phyloP scores from a whole-genome alignment of 2,329 filamentous ascomycete genomes.

The Xylaria sp. region DNA sequence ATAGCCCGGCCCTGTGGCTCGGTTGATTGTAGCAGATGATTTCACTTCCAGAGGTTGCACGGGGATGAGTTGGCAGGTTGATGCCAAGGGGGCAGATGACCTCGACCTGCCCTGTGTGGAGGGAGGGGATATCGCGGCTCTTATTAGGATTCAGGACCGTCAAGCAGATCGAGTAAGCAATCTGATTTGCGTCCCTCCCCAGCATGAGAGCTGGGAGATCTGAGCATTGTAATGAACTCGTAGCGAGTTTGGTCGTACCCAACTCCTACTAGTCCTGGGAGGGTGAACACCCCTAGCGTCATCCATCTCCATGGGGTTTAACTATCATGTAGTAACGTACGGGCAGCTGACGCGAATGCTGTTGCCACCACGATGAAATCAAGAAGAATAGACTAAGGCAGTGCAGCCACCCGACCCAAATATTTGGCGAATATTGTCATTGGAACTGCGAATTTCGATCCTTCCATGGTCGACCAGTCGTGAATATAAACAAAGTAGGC shows the following conservation, averaged over 20 bases:
- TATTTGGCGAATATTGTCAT: slow-evolving; percentile 5
- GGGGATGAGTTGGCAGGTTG: slow-evolving; percentile 35
- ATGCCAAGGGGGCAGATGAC: slow-evolving; percentile 34
- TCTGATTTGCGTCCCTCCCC: slow-evolving; percentile 14
- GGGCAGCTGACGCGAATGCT: slow-evolving; percentile 15
- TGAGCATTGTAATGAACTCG: slow-evolving; percentile 20
- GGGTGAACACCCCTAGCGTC: slow-evolving; percentile 17
- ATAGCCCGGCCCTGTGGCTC: slow-evolving; percentile 36
- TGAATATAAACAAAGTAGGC: neutral
- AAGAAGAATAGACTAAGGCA: slow-evolving; percentile 11
- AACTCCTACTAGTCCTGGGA: slow-evolving; percentile 14
- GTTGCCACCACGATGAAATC: slow-evolving; percentile 7
- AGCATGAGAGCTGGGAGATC: slow-evolving; percentile 9
- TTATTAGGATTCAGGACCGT: slow-evolving; percentile 10
- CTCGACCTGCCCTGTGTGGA: slow-evolving; percentile 23
- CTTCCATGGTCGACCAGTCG: neutral
- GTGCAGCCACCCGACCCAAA: slow-evolving; percentile 10
- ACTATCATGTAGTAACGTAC: slow-evolving; percentile 18
- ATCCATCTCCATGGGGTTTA: slow-evolving; percentile 28
- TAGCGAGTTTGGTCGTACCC: slow-evolving; percentile 23
- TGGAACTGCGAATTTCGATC: neutral
- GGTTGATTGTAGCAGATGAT: slow-evolving; percentile 31
- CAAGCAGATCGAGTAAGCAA: slow-evolving; percentile 4
- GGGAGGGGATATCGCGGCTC: slow-evolving; percentile 22
- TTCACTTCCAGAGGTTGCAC: slow-evolving; percentile 22